phyloP scores from a whole-genome alignment of 2,329 filamentous ascomycete genomes.

The Fusarium pseudograminearum region DNA sequence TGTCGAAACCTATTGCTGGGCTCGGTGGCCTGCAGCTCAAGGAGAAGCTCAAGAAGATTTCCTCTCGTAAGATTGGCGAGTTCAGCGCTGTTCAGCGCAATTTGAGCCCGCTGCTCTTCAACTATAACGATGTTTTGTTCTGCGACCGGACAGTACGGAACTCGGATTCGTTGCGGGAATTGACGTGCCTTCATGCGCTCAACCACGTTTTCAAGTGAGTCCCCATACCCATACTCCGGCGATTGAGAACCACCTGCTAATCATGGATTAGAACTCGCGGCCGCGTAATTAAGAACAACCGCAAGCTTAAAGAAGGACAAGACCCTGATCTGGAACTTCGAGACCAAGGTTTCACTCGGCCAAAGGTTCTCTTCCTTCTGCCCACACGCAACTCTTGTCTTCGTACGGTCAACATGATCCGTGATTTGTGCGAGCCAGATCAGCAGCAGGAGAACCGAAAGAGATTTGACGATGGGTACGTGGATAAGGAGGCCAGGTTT shows the following conservation, averaged over 20 bases:
- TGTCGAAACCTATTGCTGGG: conserved; percentile 52
- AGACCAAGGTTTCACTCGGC: conserved; percentile 95
- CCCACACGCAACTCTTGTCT: conserved; percentile 90
- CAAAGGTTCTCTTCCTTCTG: conserved; percentile 90
- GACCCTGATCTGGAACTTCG: conserved; percentile 78
- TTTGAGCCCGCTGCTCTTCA: conserved; percentile 79
- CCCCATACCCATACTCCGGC: not conserved
- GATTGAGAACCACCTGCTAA: conserved; percentile 25
- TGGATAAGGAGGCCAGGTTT: conserved; percentile 73
- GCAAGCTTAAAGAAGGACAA: conserved; percentile 76
- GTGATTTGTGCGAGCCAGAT: conserved; percentile 80
- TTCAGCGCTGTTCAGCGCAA: conserved; percentile 73
- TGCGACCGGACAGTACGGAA: conserved; percentile 78
- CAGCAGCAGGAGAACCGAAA: conserved; percentile 97
- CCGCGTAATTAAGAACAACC: conserved; percentile 91
- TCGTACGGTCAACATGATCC: conserved; percentile 81
- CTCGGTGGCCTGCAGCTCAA: conserved; percentile 73
- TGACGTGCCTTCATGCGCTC: conserved; percentile 84
- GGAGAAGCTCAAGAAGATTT: conserved; percentile 71
- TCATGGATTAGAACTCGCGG: conserved; percentile 76
- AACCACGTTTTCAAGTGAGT: conserved; percentile 90
- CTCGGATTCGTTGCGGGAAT: conserved; percentile 73
- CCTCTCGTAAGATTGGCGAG: conserved; percentile 64
- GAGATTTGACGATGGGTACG: conserved; percentile 87
- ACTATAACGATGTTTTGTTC: conserved; percentile 84